A percentile compares a stretch with the other conserved stretches of the same genome.
Evolutionary conservation across 2,329 filamentous ascomycete genomes (phyloP).

Genomic region (Dothistroma pini): DNA sequence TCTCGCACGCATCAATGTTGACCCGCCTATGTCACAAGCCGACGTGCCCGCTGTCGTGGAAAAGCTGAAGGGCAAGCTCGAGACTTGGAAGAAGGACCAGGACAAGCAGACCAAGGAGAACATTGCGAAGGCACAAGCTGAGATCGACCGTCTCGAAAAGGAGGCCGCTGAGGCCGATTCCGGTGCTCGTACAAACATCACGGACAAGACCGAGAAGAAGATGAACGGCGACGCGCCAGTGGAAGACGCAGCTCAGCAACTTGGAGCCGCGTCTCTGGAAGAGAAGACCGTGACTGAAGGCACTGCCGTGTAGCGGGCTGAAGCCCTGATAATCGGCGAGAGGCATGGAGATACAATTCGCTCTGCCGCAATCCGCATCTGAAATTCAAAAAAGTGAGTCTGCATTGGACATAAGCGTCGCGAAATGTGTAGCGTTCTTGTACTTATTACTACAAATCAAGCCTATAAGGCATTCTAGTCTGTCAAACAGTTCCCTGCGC

Average conservation of each 20-base stretch:
- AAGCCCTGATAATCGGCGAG: not conserved
- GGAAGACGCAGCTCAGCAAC: not conserved
- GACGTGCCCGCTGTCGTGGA: constrained; percentile 77
- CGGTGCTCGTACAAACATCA: constrained; percentile 48
- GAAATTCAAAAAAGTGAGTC: not conserved
- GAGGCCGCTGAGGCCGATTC: constrained; percentile 69
- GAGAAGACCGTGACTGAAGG: not conserved
- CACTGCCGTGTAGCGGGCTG: not conserved
- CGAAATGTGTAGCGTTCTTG: not conserved
- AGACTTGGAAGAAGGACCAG: constrained; percentile 88
- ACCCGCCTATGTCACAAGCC: constrained; percentile 79
- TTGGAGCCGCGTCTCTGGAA: not conserved
- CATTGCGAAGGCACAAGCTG: constrained; percentile 92
- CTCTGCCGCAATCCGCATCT: not conserved
- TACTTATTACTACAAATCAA: not conserved
- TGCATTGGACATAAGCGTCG: not conserved
- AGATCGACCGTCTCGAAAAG: constrained; percentile 77
- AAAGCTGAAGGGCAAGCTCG: constrained; percentile 89
- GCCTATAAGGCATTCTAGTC: not conserved
- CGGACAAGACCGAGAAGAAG: constrained; percentile 36
- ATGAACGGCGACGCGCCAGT: not conserved
- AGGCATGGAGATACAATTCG: not conserved
- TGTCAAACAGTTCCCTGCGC: not conserved
- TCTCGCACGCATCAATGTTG: constrained; percentile 75
- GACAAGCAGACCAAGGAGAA: constrained; percentile 91